phyloP scores from a whole-genome alignment of 805 yeast species.

The Jamesozyma hellenica region DNA sequence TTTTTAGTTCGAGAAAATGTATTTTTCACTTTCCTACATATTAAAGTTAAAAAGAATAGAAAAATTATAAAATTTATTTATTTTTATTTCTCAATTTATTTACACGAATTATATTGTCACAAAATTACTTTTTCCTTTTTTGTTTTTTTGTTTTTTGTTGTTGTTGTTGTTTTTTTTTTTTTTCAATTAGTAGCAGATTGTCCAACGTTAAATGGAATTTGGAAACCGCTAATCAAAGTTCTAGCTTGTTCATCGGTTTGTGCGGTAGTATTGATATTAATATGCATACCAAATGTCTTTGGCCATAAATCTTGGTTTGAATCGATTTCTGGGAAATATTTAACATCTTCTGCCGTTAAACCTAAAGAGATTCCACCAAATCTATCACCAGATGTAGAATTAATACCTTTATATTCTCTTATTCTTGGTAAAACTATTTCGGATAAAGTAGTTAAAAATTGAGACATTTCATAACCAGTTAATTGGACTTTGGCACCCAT shows the following conservation, averaged over 20 bases:
- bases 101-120: background rate
- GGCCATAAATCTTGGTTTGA: slow-evolving; percentile 86
- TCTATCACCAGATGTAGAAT: slow-evolving; percentile 68
- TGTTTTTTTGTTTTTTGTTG: too few relatives aligned
- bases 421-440: slow-evolving; percentile 91
- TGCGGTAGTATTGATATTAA: slow-evolving; percentile 79
- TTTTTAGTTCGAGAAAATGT: too few relatives aligned
- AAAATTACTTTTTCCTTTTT: too few relatives aligned
- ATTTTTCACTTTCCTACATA: too few relatives aligned
- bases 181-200: too few relatives aligned
- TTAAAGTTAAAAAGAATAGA: too few relatives aligned
- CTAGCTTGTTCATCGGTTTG: slow-evolving; percentile 87
- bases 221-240: slow-evolving; percentile 68
- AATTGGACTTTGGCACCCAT: slow-evolving; percentile 84
- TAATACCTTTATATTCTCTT: slow-evolving; percentile 75
- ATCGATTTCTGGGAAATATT: slow-evolving; percentile 87
- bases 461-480: slow-evolving; percentile 72
- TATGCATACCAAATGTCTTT: slow-evolving; percentile 71
- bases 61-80: too few relatives aligned
- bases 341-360: slow-evolving; percentile 62
- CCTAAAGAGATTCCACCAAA: slow-evolving; percentile 84
- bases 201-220: slow-evolving; percentile 52
- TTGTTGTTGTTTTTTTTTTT: too few relatives aligned
- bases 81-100: too few relatives aligned
- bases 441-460: slow-evolving; percentile 74